Conservation (phyloP, 2,329 filamentous ascomycete genomes). For the Ophiostoma quercus region DNA sequence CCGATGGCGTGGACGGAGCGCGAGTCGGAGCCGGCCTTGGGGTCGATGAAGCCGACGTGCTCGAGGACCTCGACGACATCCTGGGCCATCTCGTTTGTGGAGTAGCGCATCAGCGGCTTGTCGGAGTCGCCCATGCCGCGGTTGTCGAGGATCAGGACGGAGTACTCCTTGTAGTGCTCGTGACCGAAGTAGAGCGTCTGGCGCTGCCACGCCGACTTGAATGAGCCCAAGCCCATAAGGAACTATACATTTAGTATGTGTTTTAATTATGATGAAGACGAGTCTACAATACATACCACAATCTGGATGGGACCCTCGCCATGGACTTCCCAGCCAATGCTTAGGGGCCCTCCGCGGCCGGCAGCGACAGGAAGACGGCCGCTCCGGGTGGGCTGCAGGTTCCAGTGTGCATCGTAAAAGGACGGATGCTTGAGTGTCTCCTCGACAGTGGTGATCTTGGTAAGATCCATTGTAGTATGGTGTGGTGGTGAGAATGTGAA, state of each 20-base stretch:
- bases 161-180: slow-evolving; percentile 59
- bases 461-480: background rate
- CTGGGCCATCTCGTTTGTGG: slow-evolving; percentile 76
- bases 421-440: slow-evolving; percentile 61
- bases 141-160: slow-evolving; percentile 75
- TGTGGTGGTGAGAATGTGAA: too few relatives aligned
- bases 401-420: slow-evolving; percentile 62
- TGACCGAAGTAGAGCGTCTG: slow-evolving; percentile 81
- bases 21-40: slow-evolving; percentile 24
- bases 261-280: background rate
- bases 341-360: slow-evolving; percentile 66
- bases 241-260: slow-evolving; percentile 45
- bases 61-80: slow-evolving; percentile 67
- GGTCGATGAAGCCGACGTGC: slow-evolving; percentile 54
- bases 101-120: slow-evolving; percentile 72
- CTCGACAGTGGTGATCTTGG: slow-evolving; percentile 40
- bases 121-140: slow-evolving; percentile 76
- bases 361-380: slow-evolving; percentile 62
- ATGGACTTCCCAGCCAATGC: slow-evolving; percentile 75
- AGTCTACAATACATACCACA: slow-evolving; percentile 50
- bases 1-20: slow-evolving; percentile 61
- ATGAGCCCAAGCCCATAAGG: slow-evolving; percentile 73
- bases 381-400: slow-evolving; percentile 58
- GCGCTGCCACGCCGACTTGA: slow-evolving; percentile 68
- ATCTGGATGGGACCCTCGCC: slow-evolving; percentile 67